Evolutionary conservation across 1,284 basidiomycete genomes (phyloP), one percentile per base, ranked within the genome.

Genomic region (Tilletiopsis washingtonensis): DNA sequence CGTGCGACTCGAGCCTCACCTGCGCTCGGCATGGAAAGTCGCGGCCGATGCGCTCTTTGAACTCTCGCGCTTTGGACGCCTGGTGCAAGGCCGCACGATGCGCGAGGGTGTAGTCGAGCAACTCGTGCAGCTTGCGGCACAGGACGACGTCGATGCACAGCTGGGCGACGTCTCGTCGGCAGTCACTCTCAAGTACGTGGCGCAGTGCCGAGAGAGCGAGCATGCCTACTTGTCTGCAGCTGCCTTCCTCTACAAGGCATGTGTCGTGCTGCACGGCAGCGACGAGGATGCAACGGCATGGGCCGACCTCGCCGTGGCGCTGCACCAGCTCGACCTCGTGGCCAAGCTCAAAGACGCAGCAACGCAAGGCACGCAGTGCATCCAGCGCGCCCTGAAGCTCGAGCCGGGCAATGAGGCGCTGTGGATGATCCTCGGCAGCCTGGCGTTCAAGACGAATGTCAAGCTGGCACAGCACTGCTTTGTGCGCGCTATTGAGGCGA

Each of bases 381-480:
- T 94, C 54, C 84, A 83, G 56, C 78, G 84, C 52, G 89, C 91
- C 0, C 74, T 98, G 11, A 81, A 82, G 36, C 78, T 82, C 47
- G 84, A 89, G 59, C 82, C 88, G 3, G 77, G 78, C 19, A 88
- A 88, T 62, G 81, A 84, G 48, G 66, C 76, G 2, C 86, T 86
- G 62, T 99, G 94, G 94, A 81, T 82, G 58, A 80, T 83, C 0
- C 75, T 93, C 15, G 91, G 86, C 1, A 81, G 83, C 62, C 77
- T 84, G n/a, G 77, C 83, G 41, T 88, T 91, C 68, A 65, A 79
- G n/a, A 74, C 76, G 6, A 81, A 84, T 43, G 79, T 84, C 0
- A 84, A 81, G 61, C 75, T 81, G 1, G 84, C 88, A 4, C 94
- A 98, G 72, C 91, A 98, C 75, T 85, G 88, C 6, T 96, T 89